Evolutionary conservation across 805 yeast genomes (phyloP).

Genomic region (Candida patagonica): DNA sequence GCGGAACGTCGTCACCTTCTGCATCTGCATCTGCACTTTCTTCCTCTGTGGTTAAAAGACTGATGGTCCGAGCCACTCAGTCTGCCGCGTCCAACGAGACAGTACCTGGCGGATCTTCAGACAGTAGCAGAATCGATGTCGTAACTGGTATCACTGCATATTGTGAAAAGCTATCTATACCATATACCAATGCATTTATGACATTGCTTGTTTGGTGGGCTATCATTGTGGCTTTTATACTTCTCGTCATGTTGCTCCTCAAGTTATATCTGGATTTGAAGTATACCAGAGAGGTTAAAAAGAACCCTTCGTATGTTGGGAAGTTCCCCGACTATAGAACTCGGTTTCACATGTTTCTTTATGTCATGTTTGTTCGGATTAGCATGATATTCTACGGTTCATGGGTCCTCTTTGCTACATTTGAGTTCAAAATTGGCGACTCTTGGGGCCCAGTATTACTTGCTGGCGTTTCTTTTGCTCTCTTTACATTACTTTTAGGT

Average conservation of each 20-base stretch:
- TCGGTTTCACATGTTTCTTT: background rate
- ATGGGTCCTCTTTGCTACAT: constrained; percentile 25
- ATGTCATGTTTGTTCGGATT: constrained; percentile 21
- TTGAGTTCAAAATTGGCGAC: constrained; percentile 25
- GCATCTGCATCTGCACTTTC: background rate
- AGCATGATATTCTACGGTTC: constrained; percentile 27
- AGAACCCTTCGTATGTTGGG: constrained; percentile 1
- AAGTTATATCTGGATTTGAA: constrained; percentile 20
- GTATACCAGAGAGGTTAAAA: constrained; percentile 6
- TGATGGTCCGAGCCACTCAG: background rate
- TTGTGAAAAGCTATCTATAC: constrained; percentile 23
- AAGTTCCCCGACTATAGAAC: constrained; percentile 4
- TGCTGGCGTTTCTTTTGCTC: constrained; percentile 24
- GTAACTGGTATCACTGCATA: constrained; percentile 25
- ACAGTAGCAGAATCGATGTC: constrained; percentile 1
- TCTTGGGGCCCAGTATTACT: constrained; percentile 25
- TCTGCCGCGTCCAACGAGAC: constrained; percentile 5
- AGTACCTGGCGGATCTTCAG: constrained; percentile 1
- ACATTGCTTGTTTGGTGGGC: constrained; percentile 27
- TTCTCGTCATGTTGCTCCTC: constrained; percentile 19
- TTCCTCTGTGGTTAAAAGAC: background rate
- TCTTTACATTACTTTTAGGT: constrained; percentile 20
- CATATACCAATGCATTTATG: constrained; percentile 26
- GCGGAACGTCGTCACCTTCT: background rate
- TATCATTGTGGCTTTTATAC: constrained; percentile 20